phyloP scores from a whole-genome alignment of 1,284 basidiomycete genomes.

The Cryptococcus sp. region DNA sequence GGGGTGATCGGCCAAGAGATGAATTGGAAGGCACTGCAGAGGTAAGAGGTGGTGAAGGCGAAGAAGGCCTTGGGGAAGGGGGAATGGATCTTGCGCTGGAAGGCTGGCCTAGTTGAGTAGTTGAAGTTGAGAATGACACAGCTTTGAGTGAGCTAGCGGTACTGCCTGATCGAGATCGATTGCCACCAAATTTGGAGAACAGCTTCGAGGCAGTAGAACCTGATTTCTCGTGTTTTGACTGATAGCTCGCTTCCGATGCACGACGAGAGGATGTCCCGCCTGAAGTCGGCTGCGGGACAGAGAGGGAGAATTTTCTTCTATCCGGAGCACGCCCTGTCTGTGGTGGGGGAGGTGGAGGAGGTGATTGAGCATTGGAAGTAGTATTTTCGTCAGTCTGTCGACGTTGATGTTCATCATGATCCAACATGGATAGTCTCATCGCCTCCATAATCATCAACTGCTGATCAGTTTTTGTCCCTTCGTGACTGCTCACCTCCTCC shows the following conservation, averaged over 20 bases:
- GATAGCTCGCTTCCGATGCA: conserved; percentile 2
- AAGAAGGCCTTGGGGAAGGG: not conserved
- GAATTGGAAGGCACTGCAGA: not conserved
- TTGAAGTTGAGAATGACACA: conserved; percentile 11
- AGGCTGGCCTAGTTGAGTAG: not conserved
- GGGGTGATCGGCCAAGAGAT: not conserved
- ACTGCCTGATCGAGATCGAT: conserved; percentile 11
- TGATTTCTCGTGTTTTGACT: conserved; percentile 6
- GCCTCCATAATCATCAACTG: conserved; percentile 99
- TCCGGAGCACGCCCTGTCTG: conserved; percentile 1
- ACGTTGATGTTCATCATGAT: conserved; percentile 62
- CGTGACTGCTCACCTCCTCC: conserved; percentile 66
- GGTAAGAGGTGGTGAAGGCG: not conserved
- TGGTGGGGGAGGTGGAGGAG: not conserved
- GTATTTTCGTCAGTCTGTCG: conserved; percentile 27
- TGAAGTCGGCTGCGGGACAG: not conserved
- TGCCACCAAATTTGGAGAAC: conserved; percentile 26
- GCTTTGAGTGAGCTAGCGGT: conserved; percentile 7
- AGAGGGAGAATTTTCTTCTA: conserved; percentile 3
- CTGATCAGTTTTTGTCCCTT: not conserved
- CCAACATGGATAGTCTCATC: conserved; percentile 88
- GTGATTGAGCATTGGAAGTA: not conserved
- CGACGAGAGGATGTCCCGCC: conserved; percentile 4
- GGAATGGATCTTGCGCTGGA: not conserved
- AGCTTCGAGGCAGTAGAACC: conserved; percentile 25